Percentiles rank a stretch among this genome's conserved stretches.
Conservation (phyloP, 306 rosid species). For the Cucumis melo region DNA sequence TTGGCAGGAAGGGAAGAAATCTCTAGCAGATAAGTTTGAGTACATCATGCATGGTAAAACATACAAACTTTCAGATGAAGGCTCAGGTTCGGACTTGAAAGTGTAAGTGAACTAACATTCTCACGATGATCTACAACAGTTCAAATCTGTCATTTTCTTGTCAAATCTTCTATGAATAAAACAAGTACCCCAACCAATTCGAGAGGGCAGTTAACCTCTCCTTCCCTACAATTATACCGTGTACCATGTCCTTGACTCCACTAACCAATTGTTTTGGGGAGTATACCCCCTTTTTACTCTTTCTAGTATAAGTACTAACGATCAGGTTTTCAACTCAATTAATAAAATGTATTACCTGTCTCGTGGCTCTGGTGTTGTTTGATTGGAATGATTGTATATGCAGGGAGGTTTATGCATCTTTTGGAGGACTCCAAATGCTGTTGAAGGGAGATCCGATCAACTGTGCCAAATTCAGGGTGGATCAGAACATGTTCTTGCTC, state of each 20-base stretch:
- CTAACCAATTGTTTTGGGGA: no score
- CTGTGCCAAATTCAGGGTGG: constrained; percentile 41
- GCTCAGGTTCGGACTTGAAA: constrained; percentile 26
- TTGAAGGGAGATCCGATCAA: constrained; percentile 51
- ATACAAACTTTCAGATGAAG: constrained; percentile 40
- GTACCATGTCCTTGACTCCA: no score
- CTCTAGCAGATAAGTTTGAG: constrained; percentile 80
- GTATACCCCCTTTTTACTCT: no score
- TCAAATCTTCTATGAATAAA: not conserved
- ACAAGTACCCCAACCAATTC: not conserved
- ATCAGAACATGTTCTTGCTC: constrained; percentile 62
- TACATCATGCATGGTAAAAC: constrained; percentile 78
- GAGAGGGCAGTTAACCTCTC: not conserved
- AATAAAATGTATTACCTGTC: not conserved
- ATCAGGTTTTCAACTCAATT: not conserved
- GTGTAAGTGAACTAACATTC: constrained; percentile 35
- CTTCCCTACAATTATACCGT: no score
- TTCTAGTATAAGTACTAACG: not conserved
- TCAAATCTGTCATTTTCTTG: not conserved
- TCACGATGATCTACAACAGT: not conserved
- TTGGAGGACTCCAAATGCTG: constrained; percentile 86
- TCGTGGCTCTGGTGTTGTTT: not conserved
- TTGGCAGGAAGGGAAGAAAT: constrained; percentile 53
- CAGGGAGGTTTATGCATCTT: constrained; percentile 72
- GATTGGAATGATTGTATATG: not conserved